Evolutionary conservation across 1,139 yeast genomes (phyloP).

Genomic region (Suhomyces atakaporum): DNA sequence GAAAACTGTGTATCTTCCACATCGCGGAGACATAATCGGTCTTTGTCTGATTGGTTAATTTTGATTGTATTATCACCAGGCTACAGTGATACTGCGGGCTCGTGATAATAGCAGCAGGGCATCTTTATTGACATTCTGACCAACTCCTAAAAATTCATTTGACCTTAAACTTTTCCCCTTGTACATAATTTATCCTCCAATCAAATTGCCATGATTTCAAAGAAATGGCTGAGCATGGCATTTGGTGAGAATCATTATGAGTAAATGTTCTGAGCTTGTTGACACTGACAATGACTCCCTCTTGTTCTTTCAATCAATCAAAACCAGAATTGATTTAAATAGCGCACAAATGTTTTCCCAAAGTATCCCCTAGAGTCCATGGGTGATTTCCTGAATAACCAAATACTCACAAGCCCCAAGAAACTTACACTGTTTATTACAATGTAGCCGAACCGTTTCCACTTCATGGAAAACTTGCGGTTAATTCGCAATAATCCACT

Average conservation of each 20-base stretch:
- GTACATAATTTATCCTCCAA: too few species aligned
- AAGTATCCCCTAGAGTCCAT: slow-evolving; percentile 30
- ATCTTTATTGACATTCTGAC: too few species aligned
- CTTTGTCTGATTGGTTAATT: slow-evolving; percentile 1
- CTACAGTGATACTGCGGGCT: too few species aligned
- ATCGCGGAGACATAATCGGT: slow-evolving; percentile 5
- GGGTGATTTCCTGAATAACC: slow-evolving; percentile 21
- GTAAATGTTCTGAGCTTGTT: too few species aligned
- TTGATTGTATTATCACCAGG: not conserved
- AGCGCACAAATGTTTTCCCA: slow-evolving; percentile 31
- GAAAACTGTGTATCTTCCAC: not conserved
- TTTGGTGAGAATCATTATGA: too few species aligned
- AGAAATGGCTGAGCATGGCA: not conserved
- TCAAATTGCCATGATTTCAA: slow-evolving; percentile 1
- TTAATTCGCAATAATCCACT: slow-evolving; percentile 38
- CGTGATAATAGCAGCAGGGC: too few species aligned
- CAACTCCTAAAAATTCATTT: too few species aligned
- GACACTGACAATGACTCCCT: too few species aligned
- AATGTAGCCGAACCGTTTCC: slow-evolving; percentile 39
- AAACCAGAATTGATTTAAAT: slow-evolving; percentile 20
- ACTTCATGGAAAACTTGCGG: slow-evolving; percentile 28
- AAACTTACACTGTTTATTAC: slow-evolving; percentile 28
- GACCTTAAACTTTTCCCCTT: too few species aligned
- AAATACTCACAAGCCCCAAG: slow-evolving; percentile 29
- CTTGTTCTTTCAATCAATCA: too few species aligned